phyloP scores from a whole-genome alignment of 306 rosid species.

The Dalbergia cultrata region DNA sequence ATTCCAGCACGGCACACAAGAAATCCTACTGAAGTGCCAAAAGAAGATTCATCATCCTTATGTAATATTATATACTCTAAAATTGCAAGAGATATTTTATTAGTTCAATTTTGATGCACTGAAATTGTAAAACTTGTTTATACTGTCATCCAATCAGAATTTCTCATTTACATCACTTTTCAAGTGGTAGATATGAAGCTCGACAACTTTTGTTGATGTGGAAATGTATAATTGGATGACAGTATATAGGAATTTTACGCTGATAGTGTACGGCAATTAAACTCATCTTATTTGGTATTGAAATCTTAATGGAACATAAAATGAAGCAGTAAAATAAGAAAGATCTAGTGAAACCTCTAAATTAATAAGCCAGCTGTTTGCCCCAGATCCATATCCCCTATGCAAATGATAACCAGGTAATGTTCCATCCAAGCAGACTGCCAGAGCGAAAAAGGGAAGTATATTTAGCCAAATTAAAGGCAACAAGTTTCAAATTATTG shows the following conservation, averaged over 20 bases:
- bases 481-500: not conserved
- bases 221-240: no score
- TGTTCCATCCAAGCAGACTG: slow-evolving; percentile 97
- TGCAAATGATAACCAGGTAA: slow-evolving; percentile 91
- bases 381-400: slow-evolving; percentile 88
- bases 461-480: slow-evolving; percentile 37
- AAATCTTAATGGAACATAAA: not conserved
- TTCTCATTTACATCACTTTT: no score
- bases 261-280: no score
- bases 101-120: no score
- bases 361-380: slow-evolving; percentile 88
- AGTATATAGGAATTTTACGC: no score
- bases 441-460: slow-evolving; percentile 10
- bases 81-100: not conserved
- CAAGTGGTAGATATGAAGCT: no score
- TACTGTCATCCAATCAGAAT: no score
- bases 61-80: not conserved
- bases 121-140: no score
- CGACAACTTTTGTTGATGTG: no score
- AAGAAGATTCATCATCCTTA: slow-evolving; percentile 18
- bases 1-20: slow-evolving; percentile 23
- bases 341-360: slow-evolving; percentile 74
- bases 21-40: slow-evolving; percentile 14
- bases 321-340: not conserved
- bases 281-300: not conserved